Evolutionary conservation across 345 rosid genomes (phyloP).

Genomic region (Punica granatum): DNA sequence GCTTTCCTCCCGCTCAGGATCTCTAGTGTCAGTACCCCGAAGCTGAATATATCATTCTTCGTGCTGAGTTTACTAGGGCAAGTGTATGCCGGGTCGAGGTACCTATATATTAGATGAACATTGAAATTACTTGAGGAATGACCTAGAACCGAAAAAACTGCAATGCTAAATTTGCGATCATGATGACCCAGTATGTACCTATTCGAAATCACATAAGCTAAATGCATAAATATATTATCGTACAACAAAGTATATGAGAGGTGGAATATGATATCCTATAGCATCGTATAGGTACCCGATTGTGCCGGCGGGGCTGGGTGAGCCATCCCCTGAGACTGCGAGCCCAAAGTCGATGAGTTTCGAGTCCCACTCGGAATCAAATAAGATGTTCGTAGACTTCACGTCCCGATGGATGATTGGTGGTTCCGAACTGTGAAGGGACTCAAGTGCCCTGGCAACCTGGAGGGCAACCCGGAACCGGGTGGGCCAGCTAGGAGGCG

Average conservation of each 20-base stretch:
- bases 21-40: conserved; percentile 63
- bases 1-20: conserved; percentile 57
- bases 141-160: too few relatives aligned
- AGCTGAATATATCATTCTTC: conserved; percentile 56
- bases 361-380: conserved; percentile 47
- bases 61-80: conserved; percentile 40
- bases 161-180: not conserved
- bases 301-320: conserved; percentile 73
- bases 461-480: conserved; percentile 53
- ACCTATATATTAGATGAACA: not conserved
- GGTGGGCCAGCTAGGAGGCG: conserved; percentile 41
- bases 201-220: too few relatives aligned
- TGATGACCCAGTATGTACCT: too few relatives aligned
- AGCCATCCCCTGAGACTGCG: conserved; percentile 19
- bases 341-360: conserved; percentile 72
- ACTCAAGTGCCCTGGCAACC: conserved; percentile 50
- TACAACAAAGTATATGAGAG: too few relatives aligned
- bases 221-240: too few relatives aligned
- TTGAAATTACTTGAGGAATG: too few relatives aligned
- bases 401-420: conserved; percentile 62
- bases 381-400: conserved; percentile 56
- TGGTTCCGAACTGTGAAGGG: conserved; percentile 38
- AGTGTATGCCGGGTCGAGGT: conserved; percentile 61
- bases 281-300: conserved; percentile 33
- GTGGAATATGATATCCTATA: too few relatives aligned